Evolutionary conservation across 805 yeast species (phyloP), one percentile per base, ranked within the genome.

Genomic region (Ascoidea asiatica): DNA sequence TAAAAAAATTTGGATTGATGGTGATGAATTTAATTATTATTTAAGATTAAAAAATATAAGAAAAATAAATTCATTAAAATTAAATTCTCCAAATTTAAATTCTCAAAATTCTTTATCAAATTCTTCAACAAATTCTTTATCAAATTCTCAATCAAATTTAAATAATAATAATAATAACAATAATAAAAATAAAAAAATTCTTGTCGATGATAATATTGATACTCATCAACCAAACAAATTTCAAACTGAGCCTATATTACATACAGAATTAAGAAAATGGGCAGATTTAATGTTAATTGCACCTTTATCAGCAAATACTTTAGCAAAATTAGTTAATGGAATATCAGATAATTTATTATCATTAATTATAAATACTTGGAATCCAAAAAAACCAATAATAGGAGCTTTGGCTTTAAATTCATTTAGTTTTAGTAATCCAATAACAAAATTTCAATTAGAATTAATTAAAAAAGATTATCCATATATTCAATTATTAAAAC

Each of bases 401-500:
- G 70, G 81, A 42, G 92, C 92, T 0, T 92, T 94, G 5, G 87
- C 90, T 0, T 84, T 84, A 94, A 83, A 81, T 46, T 81, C 90
- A n/a, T 75, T 81, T 52, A 79, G 84, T 72, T 84, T 84, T 57
- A 81, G 81, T 42, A 83, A 86, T 48, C 81, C 87, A 7, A 72
- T 85, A 44, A 84, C 94, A 0, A 82, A 79, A 54, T 73, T 80
- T 48, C 94, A 84, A 53, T 63, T 83, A 46, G 64, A 66, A 19
- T 64, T 79, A 39, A 60, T 84, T 18, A 63, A 69, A 5, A 89
- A 82, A 51, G 87, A 79, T 52, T 79, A 80, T 66, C 84, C 88
- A 5, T 81, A 77, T 73, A 71, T 82, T 44, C 83, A 80, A 47
- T 72, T 84, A 18, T 62, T 84, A 56, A 81, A 76, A 56, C 94